Percentiles rank a stretch among this genome's conserved stretches.
These are phyloP conservation scores for Amanita exitialis DNA, from an alignment of 768 basidiomycete species.

Conservation along the genomic window DNA sequence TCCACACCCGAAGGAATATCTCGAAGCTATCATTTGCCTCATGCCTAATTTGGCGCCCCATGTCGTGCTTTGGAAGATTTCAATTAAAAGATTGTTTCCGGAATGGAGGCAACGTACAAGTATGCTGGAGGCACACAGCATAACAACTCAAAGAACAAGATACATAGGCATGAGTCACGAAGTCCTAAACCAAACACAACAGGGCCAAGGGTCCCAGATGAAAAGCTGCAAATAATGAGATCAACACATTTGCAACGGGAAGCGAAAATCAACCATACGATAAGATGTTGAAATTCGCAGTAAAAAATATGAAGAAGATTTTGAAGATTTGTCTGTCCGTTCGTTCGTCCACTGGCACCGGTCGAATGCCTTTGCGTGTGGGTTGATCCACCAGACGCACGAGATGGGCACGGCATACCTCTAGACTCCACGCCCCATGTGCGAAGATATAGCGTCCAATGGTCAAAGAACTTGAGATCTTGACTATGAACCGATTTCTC, in stretches of 20 bases:
- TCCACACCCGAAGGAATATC: constrained; percentile 27
- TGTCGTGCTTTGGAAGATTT: constrained; percentile 27
- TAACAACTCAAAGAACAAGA: constrained; percentile 59
- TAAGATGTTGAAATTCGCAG: constrained; percentile 62
- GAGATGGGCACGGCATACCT: constrained; percentile 14
- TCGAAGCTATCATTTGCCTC: constrained; percentile 75
- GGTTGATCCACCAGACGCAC: background rate
- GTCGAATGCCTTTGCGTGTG: constrained; percentile 34
- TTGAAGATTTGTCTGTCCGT: constrained; percentile 54
- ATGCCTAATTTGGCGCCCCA: constrained; percentile 83
- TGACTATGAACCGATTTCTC: background rate
- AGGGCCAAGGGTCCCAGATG: constrained; percentile 60
- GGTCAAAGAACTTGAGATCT: background rate
- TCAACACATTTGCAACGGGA: too few species aligned
- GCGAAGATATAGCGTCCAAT: background rate
- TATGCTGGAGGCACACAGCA: constrained; percentile 53
- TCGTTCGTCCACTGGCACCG: constrained; percentile 45
- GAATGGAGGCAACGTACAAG: constrained; percentile 25
- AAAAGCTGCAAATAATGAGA: constrained; percentile 33
- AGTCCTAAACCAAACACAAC: constrained; percentile 46
- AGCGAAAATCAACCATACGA: constrained; percentile 21
- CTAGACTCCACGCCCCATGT: constrained; percentile 21
- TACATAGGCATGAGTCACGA: constrained; percentile 53
- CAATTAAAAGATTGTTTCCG: background rate
- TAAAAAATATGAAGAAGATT: constrained; percentile 73